Conservation (phyloP, 2,329 filamentous ascomycete genomes). For the Sporothrix luriei region DNA sequence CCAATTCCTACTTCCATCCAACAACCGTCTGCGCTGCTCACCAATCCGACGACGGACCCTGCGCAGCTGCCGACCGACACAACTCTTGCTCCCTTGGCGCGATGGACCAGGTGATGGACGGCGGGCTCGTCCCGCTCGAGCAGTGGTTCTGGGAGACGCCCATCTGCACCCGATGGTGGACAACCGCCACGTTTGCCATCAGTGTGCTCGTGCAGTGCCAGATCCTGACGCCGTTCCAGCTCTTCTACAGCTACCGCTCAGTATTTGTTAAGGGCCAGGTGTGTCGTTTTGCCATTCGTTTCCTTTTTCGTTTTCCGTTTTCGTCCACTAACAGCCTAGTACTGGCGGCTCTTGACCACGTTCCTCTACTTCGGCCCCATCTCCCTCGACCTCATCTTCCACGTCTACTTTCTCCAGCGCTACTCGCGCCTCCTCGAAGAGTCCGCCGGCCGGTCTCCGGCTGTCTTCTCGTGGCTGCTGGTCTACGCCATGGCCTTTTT, state of each 20-base stretch:
- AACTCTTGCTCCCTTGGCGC: constrained; percentile 6
- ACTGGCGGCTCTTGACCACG: constrained; percentile 93
- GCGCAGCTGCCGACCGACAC: not conserved
- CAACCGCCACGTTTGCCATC: constrained; percentile 83
- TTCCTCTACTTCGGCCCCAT: constrained; percentile 98
- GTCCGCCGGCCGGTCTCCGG: constrained; percentile 85
- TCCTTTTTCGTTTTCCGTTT: no score
- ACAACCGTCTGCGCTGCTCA: not conserved
- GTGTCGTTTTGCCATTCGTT: constrained; percentile 39
- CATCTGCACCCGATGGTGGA: constrained; percentile 95
- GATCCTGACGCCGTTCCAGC: constrained; percentile 87
- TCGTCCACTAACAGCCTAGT: constrained; percentile 55
- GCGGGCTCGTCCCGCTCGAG: constrained; percentile 76
- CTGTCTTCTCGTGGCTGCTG: constrained; percentile 93
- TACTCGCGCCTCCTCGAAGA: constrained; percentile 96
- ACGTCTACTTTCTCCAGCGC: constrained; percentile 96
- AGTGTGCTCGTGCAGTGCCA: constrained; percentile 91
- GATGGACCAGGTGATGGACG: constrained; percentile 60
- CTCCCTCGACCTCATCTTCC: constrained; percentile 91
- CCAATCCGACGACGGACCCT: not conserved
- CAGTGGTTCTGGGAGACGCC: constrained; percentile 99
- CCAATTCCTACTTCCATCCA: not conserved
- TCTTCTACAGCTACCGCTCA: constrained; percentile 93
- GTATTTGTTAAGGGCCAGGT: constrained; percentile 94
- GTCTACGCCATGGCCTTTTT: constrained; percentile 81